phyloP scores from a whole-genome alignment of 768 basidiomycete genomes.

The Trametes cingulata region DNA sequence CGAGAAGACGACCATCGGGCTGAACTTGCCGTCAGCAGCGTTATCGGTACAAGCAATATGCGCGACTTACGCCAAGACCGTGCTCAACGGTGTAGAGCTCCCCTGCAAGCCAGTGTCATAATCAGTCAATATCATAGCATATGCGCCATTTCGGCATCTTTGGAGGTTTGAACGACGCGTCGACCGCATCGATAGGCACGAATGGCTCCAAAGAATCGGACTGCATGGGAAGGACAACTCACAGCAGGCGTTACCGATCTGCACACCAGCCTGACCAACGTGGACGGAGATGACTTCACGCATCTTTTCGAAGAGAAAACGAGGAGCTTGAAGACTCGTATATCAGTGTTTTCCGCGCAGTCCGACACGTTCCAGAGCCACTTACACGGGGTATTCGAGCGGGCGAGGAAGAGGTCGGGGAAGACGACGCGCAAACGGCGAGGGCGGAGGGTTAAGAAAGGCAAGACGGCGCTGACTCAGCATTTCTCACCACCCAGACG shows the following conservation, averaged over 20 bases:
- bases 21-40: constrained; percentile 40
- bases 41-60: constrained; percentile 4
- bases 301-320: constrained; percentile 47
- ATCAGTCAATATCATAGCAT: constrained; percentile 16
- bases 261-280: constrained; percentile 98
- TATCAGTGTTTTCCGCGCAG: not conserved
- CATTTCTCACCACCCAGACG: constrained; percentile 21
- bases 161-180: constrained; percentile 19
- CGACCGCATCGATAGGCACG: not conserved
- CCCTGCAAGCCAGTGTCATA: constrained; percentile 53
- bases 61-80: constrained; percentile 81
- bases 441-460: constrained; percentile 45
- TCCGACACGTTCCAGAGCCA: constrained; percentile 8
- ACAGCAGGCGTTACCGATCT: constrained; percentile 99
- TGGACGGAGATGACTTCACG: constrained; percentile 98
- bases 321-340: constrained; percentile 12
- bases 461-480: constrained; percentile 31
- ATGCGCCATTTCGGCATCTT: not conserved
- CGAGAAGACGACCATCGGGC: constrained; percentile 93
- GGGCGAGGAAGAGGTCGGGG: constrained; percentile 33
- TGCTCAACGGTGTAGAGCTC: constrained; percentile 99
- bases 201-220: not conserved
- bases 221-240: constrained; percentile 42
- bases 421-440: constrained; percentile 31
- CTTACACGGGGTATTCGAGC: constrained; percentile 29